Evolutionary conservation across 1,284 basidiomycete genomes (phyloP), one percentile per base, ranked within the genome.

Genomic region (Nidula niveotomentosa): DNA sequence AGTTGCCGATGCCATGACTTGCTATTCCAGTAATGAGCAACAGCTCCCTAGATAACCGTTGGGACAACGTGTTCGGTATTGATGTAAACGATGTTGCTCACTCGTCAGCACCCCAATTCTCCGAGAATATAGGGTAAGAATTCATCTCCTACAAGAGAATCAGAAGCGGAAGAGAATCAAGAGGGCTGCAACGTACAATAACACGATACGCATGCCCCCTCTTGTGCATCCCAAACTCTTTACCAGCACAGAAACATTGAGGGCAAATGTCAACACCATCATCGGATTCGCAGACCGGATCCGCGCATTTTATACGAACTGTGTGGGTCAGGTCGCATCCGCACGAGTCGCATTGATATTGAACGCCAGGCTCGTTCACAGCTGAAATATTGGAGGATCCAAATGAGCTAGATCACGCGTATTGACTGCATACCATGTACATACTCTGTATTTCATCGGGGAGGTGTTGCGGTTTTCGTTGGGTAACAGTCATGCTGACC

Each of bases 91-190:
- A 9, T 12, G 35, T 7, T 41, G 76, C 86, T 70, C 65, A 93
- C 90, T 99, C 96, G 73, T 99, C 96, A 8, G 96, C 97, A 36
- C 96, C 96, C 96, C 96, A 99, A 68, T 97, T 76, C 97, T 95
- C 93, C 98, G 69, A 18, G 52, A 13, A 43, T 53, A 13, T 41
- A 51, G n/a, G 45, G 45, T 46, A 17, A n/a, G 48, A 59, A n/a
- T n/a, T n/a, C n/a, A n/a, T n/a, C n/a, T n/a, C n/a, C n/a, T n/a
- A n/a, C n/a, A n/a, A n/a, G n/a, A n/a, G n/a, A n/a, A n/a, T n/a
- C n/a, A n/a, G n/a, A 49, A 55, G 52, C 36, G 49, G 50, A 13
- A 43, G 39, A 57, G 51, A 34, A 48, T 43, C 10, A 23, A 33
- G 47, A 18, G 39, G 49, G 50, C 36, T 18, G 74, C 80, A 33